Base-by-base conservation (phyloP, 176 grass and related monocot species). In the Oryza coarctata region DNA sequence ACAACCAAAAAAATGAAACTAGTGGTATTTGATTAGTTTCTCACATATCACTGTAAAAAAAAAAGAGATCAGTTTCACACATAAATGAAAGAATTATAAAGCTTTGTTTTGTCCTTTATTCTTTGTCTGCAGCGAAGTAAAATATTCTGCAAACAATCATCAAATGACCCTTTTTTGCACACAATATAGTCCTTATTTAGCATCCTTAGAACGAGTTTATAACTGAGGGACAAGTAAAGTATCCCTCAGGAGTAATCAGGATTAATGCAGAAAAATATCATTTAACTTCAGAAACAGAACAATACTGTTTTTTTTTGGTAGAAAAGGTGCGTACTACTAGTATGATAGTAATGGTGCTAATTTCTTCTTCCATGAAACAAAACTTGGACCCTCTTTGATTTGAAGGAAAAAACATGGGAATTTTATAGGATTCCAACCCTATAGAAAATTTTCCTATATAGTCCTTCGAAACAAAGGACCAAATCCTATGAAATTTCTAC, bases 281-380 rank as follows among this genome's bases (percentile, higher is more conserved):
- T 4, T 20, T 12, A 76, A 68, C 27, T 22, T 50, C 70, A 80
- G 39, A 63, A 73, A 80, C 10, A 79, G 20, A 61, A 50, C 5
- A 55, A 30, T 34, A 63, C 70, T 28, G 50, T 6, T 36, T 2
- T 27, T 76, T 57, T 17, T n/a, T 65, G 5, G 8, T 15, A 84
- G 49, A 25, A 78, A 73, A 80, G 70, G 75, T 52, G 49, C 36
- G 62, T 43, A 44, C 61, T 67, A 74, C 68, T 33, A 68, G 15
- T 70, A 70, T 40, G 13, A 29, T 74, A 85, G 68, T 68, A 70
- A 47, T 15, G 23, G 22, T 73, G 5, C 14, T 6, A 49, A 49
- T n/a, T 45, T 44, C 34, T 64, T 52, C 22, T 80, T 85, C 44
- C 68, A 85, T 14, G 58, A 76, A 81, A 88, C 36, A 60, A 0